Evolutionary conservation across 2,329 filamentous ascomycete species (phyloP), one percentile per base, ranked within the genome.

Genomic region (Aspergillus melleus): DNA sequence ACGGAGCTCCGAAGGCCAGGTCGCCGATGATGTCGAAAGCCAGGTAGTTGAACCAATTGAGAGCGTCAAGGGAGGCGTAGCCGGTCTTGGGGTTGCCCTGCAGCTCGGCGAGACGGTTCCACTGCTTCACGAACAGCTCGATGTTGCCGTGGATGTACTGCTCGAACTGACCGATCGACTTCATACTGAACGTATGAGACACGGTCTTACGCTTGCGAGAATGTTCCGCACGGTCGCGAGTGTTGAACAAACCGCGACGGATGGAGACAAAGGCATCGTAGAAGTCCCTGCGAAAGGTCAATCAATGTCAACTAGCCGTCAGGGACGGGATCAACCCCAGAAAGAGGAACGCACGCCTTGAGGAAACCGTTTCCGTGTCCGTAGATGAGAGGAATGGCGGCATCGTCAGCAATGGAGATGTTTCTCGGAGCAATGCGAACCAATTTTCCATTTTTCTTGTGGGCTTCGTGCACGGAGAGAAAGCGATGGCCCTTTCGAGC

Each of bases 211-310:
- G 86, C 83, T 96, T 97, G 64, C 92, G 87, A 0, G 89, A 88
- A 75, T 97, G 92, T 70, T 96, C 91, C 0, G 81, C 81, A 52
- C 93, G 85, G 77, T 93, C 87, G 32, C 93, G 84, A 0, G 92
- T 96, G 76, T 96, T 96, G 86, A 96, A 97, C 12, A 97, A 82
- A 20, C 92, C 92, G 12, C 91, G 86, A 54, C 85, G 86, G 70
- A 96, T 96, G 12, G 90, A 93, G 57, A 96, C 92, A 68, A 96
- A 96, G 53, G 91, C 90, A 70, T 96, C 91, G 69, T 96, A 96
- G 78, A 93, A 96, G 2, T 94, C 88, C 47, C 89, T 92, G 60
- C 6, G 32, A 3, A 2, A 30, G 2, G 12, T 56, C 20, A 50
- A 49, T 51, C 20, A 2, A 20, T 30, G 29, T 47, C 26, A 39